Evolutionary conservation across 768 basidiomycete genomes (phyloP), one percentile per base, ranked within the genome.

Genomic region (Suillus decipiens): DNA sequence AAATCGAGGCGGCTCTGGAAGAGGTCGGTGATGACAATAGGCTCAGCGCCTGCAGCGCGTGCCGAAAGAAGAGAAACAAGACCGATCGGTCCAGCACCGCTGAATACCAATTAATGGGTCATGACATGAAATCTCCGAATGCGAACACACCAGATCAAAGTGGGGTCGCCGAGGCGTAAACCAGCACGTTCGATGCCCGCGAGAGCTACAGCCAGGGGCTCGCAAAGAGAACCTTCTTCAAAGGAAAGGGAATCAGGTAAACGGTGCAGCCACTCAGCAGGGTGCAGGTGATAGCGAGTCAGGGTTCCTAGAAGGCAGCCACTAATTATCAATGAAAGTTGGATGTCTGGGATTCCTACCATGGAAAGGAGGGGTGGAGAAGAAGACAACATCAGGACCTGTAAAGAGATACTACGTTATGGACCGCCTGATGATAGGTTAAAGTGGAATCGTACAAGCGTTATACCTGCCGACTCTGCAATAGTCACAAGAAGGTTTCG

Each of bases 31-130:
- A 89, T 89, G 56, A 89, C 79, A 63, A 89, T 83, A 7, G 88
- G 88, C 62, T 89, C 86, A 17, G 87, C 88, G 8, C 88, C 88
- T 47, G 88, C 88, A 54, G 88, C 88, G 51, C 86, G 79, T 8
- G 87, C 85, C 57, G 87, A 84, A 36, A 89, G 79, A 22, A 89
- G 78, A 19, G 87, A 79, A 31, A 86, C 77, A 24, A 89, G 78
- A 19, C 88, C 88, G 60, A 89, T 89, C 3, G 88, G 88, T 19
- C 88, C 88, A 28, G 87, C 85, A 61, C 88, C 88, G 69, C 86
- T 88, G 62, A 56, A 62, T 41, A 58, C 22, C 15, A 31, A 48
- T 73, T 50, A 75, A 43, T 24, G 34, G 14, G 56, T 33, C 56
- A 47, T n/a, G 56, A 24, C 17, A 33, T 28, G 22, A 51, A 33